These are phyloP conservation scores for Paxillus involutus DNA, from an alignment of 768 basidiomycete species.

Conservation along the genomic window DNA sequence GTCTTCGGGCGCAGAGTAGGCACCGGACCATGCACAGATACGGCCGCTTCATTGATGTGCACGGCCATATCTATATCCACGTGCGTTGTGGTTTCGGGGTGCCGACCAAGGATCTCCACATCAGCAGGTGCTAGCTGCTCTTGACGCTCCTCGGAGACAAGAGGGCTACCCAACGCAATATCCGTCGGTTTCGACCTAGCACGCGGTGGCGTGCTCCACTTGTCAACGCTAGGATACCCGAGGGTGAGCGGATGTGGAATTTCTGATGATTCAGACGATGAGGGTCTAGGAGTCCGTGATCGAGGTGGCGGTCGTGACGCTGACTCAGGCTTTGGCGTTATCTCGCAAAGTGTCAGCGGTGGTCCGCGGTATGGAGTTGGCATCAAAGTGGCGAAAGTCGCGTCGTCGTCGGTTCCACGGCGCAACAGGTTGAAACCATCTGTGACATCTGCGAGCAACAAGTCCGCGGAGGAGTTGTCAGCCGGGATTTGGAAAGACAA, in stretches of 20 bases:
- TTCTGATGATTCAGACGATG: constrained; percentile 17
- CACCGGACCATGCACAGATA: background rate
- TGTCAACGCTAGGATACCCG: constrained; percentile 14
- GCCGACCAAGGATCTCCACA: constrained; percentile 15
- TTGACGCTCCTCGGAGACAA: constrained; percentile 29
- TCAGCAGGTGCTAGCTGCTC: constrained; percentile 14
- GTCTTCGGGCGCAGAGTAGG: constrained; percentile 5
- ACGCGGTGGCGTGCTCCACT: constrained; percentile 8
- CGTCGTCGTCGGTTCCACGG: constrained; percentile 25
- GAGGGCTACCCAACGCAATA: constrained; percentile 5
- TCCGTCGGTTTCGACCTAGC: background rate
- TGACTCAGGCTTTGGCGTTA: constrained; percentile 38
- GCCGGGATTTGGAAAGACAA: constrained; percentile 52
- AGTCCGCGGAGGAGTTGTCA: constrained; percentile 29
- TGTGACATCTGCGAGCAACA: constrained; percentile 43
- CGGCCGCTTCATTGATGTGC: background rate
- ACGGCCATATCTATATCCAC: background rate
- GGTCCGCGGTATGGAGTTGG: constrained; percentile 27
- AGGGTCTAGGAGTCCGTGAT: constrained; percentile 14
- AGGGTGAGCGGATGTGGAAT: constrained; percentile 8
- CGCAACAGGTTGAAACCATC: constrained; percentile 40
- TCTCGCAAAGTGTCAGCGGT: constrained; percentile 38
- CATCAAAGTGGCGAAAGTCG: constrained; percentile 38
- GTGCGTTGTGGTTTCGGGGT: constrained; percentile 5
- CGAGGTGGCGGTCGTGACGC: background rate